A percentile compares a stretch with the other conserved stretches of the same genome.
Evolutionary conservation across 495 filamentous ascomycete species (phyloP).

Genomic region (Geoglossum glabrum): DNA sequence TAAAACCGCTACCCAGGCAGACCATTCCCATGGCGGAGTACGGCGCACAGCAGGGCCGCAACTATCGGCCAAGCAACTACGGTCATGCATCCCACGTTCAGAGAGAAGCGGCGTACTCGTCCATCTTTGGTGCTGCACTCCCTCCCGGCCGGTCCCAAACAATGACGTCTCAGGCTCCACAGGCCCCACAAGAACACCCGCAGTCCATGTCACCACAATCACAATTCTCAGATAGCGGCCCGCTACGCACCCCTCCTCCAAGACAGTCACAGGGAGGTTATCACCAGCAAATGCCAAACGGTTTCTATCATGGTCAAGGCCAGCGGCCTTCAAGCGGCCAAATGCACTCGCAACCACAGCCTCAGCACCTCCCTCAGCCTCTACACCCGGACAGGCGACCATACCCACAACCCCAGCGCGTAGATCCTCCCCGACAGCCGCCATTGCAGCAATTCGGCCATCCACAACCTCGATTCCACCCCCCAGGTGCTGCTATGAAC

Average conservation of each 20-base stretch:
- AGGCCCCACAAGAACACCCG: constrained; percentile 43
- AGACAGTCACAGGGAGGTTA: neutral
- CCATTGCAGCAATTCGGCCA: constrained; percentile 36
- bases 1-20: neutral
- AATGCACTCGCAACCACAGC: constrained; percentile 33
- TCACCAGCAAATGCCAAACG: neutral
- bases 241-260: constrained; percentile 24
- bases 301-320: constrained; percentile 1
- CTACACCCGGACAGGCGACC: constrained; percentile 35
- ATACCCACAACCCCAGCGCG: constrained; percentile 45
- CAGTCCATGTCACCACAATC: constrained; percentile 75
- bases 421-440: constrained; percentile 44
- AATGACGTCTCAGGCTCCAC: constrained; percentile 50
- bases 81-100: constrained; percentile 51
- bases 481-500: constrained; percentile 48
- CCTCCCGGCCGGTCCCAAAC: constrained; percentile 76
- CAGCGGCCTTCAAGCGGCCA: constrained; percentile 1
- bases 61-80: constrained; percentile 40
- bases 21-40: constrained; percentile 56
- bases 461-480: constrained; percentile 32
- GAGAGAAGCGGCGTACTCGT: constrained; percentile 85
- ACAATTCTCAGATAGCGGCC: constrained; percentile 29
- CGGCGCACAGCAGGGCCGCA: constrained; percentile 48
- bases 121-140: constrained; percentile 82
- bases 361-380: constrained; percentile 45